These are phyloP conservation scores for Eimeria necatrix DNA, from an alignment of 169 alveolate species.

Conservation along the genomic window DNA sequence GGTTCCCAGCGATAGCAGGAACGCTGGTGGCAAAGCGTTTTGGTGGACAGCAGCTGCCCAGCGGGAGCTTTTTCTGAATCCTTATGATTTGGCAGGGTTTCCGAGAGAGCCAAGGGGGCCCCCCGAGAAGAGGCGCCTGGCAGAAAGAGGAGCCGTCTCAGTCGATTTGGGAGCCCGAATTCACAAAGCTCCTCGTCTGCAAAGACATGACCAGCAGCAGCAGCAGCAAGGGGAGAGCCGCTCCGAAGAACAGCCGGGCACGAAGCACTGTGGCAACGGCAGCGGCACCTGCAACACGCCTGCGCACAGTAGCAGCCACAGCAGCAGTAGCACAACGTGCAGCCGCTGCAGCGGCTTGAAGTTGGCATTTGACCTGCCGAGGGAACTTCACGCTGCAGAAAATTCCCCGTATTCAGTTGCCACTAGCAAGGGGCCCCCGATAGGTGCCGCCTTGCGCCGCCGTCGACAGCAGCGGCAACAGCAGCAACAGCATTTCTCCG, in stretches of 20 bases:
- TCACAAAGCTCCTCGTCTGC: neutral
- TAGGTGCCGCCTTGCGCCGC: slow-evolving; percentile 10
- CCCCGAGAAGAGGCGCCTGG: slow-evolving; percentile 15
- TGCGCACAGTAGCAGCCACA: slow-evolving; percentile 22
- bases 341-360: slow-evolving; percentile 33
- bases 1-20: slow-evolving; percentile 22
- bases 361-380: slow-evolving; percentile 18
- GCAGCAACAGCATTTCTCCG: slow-evolving; percentile 10
- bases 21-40: neutral
- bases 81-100: slow-evolving; percentile 16
- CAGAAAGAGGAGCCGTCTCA: slow-evolving; percentile 51
- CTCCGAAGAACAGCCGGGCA: neutral
- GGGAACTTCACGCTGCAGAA: neutral
- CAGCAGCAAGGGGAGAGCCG: neutral
- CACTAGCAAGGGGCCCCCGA: slow-evolving; percentile 17
- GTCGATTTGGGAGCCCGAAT: neutral
- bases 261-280: neutral
- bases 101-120: slow-evolving; percentile 6
- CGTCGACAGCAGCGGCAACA: slow-evolving; percentile 21
- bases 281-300: slow-evolving; percentile 20
- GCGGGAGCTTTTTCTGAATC: slow-evolving; percentile 2
- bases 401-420: neutral
- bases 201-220: slow-evolving; percentile 32
- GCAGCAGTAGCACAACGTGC: slow-evolving; percentile 35
- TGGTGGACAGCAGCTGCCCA: slow-evolving; percentile 67